phyloP scores from a whole-genome alignment of 2,329 filamentous ascomycete genomes.

The Zelopaecilomyces penicillatus region DNA sequence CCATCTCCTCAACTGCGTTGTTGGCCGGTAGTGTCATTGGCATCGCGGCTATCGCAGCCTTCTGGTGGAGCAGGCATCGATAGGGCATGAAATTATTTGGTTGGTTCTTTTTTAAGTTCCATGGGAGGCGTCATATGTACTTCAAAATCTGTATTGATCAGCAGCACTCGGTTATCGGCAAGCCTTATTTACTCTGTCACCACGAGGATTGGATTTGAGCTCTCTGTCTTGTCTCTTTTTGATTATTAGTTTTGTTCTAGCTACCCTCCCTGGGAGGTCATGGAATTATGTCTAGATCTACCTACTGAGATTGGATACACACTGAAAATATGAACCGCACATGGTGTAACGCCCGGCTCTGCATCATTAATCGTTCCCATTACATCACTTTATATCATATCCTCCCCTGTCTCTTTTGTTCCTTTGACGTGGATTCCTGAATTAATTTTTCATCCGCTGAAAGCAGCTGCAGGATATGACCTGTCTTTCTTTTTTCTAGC shows the following conservation, averaged over 20 bases:
- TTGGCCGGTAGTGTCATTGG: conserved; percentile 28
- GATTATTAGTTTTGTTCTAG: too few relatives aligned
- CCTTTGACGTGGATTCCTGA: not conserved
- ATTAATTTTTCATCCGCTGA: conserved; percentile 20
- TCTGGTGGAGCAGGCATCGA: conserved; percentile 28
- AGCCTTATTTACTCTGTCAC: too few relatives aligned
- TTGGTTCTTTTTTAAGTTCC: not conserved
- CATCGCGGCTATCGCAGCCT: conserved; percentile 28
- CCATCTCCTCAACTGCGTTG: conserved; percentile 21
- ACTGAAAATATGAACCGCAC: too few relatives aligned
- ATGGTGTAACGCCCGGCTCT: too few relatives aligned
- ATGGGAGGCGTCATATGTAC: conserved; percentile 8
- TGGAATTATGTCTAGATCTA: too few relatives aligned
- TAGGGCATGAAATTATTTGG: conserved; percentile 8
- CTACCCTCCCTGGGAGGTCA: too few relatives aligned
- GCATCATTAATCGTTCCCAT: too few relatives aligned
- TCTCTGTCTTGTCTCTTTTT: too few relatives aligned
- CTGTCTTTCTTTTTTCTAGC: conserved; percentile 51
- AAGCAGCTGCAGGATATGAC: conserved; percentile 54
- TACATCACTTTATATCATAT: not conserved
- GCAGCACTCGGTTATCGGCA: too few relatives aligned
- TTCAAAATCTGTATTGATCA: not conserved
- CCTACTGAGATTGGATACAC: too few relatives aligned
- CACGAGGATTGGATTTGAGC: too few relatives aligned
- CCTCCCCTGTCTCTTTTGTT: conserved; percentile 5